Conservation (phyloP, 1,284 basidiomycete genomes). For the Tylopilus orsonianus region DNA sequence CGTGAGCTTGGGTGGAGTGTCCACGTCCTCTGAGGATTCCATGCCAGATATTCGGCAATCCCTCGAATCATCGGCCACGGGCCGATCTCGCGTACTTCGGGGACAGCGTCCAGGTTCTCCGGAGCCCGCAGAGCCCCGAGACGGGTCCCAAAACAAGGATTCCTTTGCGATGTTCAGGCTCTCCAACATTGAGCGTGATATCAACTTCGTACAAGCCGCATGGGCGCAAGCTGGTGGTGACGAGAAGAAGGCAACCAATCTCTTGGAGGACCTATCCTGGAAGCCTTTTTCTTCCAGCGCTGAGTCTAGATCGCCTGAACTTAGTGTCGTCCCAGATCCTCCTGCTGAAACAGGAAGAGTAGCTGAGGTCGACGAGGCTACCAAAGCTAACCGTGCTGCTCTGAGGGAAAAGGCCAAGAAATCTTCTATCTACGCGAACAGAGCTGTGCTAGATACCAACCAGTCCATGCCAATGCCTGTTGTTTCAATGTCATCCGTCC, state of each 20-base stretch:
- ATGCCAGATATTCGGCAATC: slow-evolving; percentile 45
- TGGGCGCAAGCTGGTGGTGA: slow-evolving; percentile 63
- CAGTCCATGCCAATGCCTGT: slow-evolving; percentile 24
- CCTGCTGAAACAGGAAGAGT: slow-evolving; percentile 55
- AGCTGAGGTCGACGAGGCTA: slow-evolving; percentile 67
- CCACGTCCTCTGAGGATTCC: slow-evolving; percentile 66
- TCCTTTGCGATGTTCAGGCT: slow-evolving; percentile 59
- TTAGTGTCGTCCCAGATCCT: slow-evolving; percentile 29
- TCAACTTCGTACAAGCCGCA: slow-evolving; percentile 53
- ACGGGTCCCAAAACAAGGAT: slow-evolving; percentile 35
- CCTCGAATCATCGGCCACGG: slow-evolving; percentile 43
- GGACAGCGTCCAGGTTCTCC: slow-evolving; percentile 37
- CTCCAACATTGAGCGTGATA: slow-evolving; percentile 52
- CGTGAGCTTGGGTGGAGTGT: slow-evolving; percentile 38
- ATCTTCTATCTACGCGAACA: slow-evolving; percentile 74
- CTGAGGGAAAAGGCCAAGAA: slow-evolving; percentile 71
- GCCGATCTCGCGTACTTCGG: slow-evolving; percentile 51
- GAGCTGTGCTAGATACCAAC: slow-evolving; percentile 47
- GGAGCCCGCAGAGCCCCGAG: slow-evolving; percentile 30
- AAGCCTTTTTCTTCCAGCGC: slow-evolving; percentile 32
- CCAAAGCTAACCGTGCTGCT: slow-evolving; percentile 58
- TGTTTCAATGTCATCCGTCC: slow-evolving; percentile 22
- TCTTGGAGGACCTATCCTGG: slow-evolving; percentile 61
- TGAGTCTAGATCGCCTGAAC: slow-evolving; percentile 20
- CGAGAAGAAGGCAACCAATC: slow-evolving; percentile 52